Percentiles rank a stretch among this genome's conserved stretches.
Conservation (phyloP, 257 asterid genomes). For the Nicotiana noctiflora region DNA sequence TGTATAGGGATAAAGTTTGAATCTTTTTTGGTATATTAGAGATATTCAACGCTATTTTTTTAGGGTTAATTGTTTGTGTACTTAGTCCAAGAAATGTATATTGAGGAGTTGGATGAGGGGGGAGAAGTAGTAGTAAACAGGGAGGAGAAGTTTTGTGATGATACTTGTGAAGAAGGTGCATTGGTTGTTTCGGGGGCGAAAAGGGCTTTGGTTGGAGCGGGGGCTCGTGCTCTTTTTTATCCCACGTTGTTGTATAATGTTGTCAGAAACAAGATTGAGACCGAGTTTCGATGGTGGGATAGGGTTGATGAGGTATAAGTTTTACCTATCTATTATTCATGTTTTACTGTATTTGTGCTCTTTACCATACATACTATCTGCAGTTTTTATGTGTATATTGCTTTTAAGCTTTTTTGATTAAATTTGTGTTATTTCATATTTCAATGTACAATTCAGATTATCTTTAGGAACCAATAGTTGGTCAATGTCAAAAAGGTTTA, state of each 20-base stretch:
- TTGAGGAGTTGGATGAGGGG: slow-evolving; percentile 59
- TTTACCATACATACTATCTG: neutral
- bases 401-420: neutral
- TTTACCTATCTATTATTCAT: neutral
- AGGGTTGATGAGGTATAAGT: slow-evolving; percentile 75
- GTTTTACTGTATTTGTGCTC: neutral
- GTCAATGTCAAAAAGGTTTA: neutral
- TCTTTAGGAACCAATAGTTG: neutral
- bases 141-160: slow-evolving; percentile 35
- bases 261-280: slow-evolving; percentile 70
- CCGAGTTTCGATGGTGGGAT: slow-evolving; percentile 99
- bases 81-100: slow-evolving; percentile 35
- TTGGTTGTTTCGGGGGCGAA: slow-evolving; percentile 58
- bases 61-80: slow-evolving; percentile 6
- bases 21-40: neutral
- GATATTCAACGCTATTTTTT: neutral
- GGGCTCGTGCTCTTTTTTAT: slow-evolving; percentile 93
- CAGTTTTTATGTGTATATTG: neutral
- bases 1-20: slow-evolving; percentile 8
- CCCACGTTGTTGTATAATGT: slow-evolving; percentile 90
- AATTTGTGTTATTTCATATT: neutral
- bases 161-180: slow-evolving; percentile 29
- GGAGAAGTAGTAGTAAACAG: slow-evolving; percentile 42
- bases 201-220: slow-evolving; percentile 81
- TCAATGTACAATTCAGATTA: neutral